A percentile compares a stretch with the other conserved stretches of the same genome.
phyloP scores from a whole-genome alignment of 2,329 filamentous ascomycete species.

The Fusarium pseudograminearum region DNA sequence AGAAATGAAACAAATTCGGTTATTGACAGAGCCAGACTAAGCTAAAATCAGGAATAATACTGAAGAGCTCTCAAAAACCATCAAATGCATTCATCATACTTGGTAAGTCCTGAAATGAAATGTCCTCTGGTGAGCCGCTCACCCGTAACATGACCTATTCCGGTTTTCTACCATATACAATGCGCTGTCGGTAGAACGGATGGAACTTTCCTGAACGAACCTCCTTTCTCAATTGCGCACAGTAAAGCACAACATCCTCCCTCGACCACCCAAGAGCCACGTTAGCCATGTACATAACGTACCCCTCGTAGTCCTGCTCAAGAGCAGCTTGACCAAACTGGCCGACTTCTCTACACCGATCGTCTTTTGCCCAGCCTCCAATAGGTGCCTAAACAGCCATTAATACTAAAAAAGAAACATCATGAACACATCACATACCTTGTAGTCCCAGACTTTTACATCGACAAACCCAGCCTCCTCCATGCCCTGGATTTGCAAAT shows the following conservation, averaged over 20 bases:
- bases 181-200: slow-evolving; percentile 48
- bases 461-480: slow-evolving; percentile 43
- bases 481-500: slow-evolving; percentile 39
- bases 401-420: rapidly evolving
- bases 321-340: slow-evolving; percentile 51
- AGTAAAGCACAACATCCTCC: slow-evolving; percentile 52
- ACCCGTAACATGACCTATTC: slow-evolving; percentile 4
- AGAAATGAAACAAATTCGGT: no score
- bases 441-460: slow-evolving; percentile 37
- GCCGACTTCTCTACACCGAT: slow-evolving; percentile 31
- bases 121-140: neutral
- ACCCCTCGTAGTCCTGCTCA: slow-evolving; percentile 54
- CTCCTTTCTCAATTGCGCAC: slow-evolving; percentile 52
- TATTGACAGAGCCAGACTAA: no score
- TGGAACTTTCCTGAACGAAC: slow-evolving; percentile 48
- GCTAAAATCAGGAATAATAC: no score
- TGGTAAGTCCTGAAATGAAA: neutral
- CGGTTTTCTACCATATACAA: slow-evolving; percentile 45
- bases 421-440: neutral
- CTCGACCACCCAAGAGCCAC: slow-evolving; percentile 54
- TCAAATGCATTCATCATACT: neutral
- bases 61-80: rapidly evolving
- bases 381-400: slow-evolving; percentile 32
- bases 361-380: slow-evolving; percentile 32
- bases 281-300: slow-evolving; percentile 50